A percentile compares a stretch with the other conserved stretches of the same genome.
These are phyloP conservation scores for Pseudisothecium myosuroides DNA, from an alignment of 225 moss, liverwort and hornwort species.

Conservation along the genomic window DNA sequence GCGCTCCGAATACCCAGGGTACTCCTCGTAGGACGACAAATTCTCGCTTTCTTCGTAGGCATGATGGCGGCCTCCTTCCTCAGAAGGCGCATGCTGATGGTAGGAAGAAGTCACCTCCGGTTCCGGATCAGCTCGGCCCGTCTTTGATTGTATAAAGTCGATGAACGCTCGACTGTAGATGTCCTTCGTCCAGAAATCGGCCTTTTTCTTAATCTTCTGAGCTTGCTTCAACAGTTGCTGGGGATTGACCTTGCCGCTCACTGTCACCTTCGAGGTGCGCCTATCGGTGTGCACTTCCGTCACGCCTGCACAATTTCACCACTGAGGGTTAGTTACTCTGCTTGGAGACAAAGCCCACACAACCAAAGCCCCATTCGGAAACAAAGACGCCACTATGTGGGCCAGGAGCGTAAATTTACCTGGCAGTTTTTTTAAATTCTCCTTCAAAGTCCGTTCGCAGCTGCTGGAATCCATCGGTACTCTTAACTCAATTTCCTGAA, in stretches of 20 bases:
- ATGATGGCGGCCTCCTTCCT: conserved; percentile 15
- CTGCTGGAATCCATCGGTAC: conserved; percentile 15
- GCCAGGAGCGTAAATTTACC: conserved; percentile 2
- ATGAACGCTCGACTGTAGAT: conserved; percentile 39
- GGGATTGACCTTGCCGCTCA: conserved; percentile 44
- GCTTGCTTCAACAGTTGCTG: conserved; percentile 11
- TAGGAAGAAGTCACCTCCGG: conserved; percentile 22
- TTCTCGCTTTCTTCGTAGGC: conserved; percentile 35
- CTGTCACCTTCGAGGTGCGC: conserved; percentile 10
- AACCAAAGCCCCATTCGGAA: background rate
- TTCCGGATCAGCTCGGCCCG: conserved; percentile 20
- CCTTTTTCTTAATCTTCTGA: conserved; percentile 11
- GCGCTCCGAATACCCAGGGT: conserved; percentile 1
- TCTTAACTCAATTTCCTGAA: conserved; percentile 44
- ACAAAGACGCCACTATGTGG: background rate
- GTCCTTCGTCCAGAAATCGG: conserved; percentile 28
- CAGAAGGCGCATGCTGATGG: conserved; percentile 12
- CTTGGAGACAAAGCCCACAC: background rate
- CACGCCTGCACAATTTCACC: conserved; percentile 14
- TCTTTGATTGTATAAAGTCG: conserved; percentile 44
- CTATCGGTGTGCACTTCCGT: conserved; percentile 1
- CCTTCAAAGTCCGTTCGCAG: conserved; percentile 14
- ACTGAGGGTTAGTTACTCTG: background rate
- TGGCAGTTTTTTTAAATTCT: background rate
- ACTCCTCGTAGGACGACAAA: conserved; percentile 30